Evolutionary conservation across 768 basidiomycete species (phyloP).

Genomic region (Mycena olivaceomarginata): DNA sequence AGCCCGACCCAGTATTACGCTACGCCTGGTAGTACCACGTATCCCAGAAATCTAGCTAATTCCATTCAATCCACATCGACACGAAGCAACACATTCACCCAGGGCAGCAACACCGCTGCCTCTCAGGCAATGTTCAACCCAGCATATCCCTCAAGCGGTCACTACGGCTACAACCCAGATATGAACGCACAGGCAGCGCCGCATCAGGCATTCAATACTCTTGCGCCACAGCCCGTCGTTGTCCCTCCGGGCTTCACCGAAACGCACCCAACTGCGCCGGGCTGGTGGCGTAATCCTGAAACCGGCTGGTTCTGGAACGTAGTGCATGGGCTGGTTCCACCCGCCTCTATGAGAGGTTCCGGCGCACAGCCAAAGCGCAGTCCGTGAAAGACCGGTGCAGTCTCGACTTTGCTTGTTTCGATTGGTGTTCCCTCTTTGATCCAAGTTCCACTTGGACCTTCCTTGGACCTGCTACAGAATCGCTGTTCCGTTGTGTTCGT

Average conservation of each 20-base stretch:
- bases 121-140: slow-evolving; percentile 5
- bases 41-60: not conserved
- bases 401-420: not conserved
- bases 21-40: not conserved
- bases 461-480: not conserved
- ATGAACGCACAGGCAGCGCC: not conserved
- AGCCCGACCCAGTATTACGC: not conserved
- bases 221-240: slow-evolving; percentile 31
- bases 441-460: not conserved
- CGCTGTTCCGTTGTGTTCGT: not conserved
- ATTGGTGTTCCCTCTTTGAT: not conserved
- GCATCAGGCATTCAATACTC: slow-evolving; percentile 10
- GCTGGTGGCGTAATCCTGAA: slow-evolving; percentile 37
- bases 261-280: slow-evolving; percentile 22
- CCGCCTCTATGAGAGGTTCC: not conserved
- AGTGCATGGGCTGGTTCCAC: slow-evolving; percentile 31
- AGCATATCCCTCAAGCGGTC: not conserved
- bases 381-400: not conserved
- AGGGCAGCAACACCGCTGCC: not conserved
- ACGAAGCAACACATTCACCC: not conserved
- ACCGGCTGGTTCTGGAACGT: slow-evolving; percentile 43
- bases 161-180: not conserved
- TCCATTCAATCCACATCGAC: not conserved
- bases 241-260: slow-evolving; percentile 41
- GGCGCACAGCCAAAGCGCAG: not conserved